Percentiles rank a stretch among this genome's conserved stretches.
Conservation (phyloP, 2,329 filamentous ascomycete species). For the Hawksworthiomyces lignivorus region DNA sequence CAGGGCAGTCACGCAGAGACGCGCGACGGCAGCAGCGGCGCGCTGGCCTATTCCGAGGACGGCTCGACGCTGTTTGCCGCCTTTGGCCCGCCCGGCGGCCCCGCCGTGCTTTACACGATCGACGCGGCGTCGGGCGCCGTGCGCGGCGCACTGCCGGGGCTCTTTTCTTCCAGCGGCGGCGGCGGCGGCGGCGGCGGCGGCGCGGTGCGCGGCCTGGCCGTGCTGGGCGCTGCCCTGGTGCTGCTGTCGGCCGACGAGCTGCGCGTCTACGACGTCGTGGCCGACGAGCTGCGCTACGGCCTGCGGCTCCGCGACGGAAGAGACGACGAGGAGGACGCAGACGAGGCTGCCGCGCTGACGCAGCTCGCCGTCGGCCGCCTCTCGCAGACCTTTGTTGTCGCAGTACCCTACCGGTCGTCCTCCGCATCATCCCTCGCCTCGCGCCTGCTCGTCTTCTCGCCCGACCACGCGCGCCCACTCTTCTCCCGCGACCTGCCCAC, state of each 20-base stretch:
- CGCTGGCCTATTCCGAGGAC: slow-evolving; percentile 73
- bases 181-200: too few species aligned
- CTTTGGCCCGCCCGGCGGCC: slow-evolving; percentile 44
- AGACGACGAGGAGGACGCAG: slow-evolving; percentile 19
- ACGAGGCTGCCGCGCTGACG: slow-evolving; percentile 33
- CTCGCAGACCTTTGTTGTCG: slow-evolving; percentile 59
- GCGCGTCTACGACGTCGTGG: slow-evolving; percentile 76
- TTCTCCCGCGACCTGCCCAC: slow-evolving; percentile 49
- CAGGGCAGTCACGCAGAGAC: background rate
- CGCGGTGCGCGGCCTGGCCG: slow-evolving; percentile 57
- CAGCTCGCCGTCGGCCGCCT: slow-evolving; percentile 65
- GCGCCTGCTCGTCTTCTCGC: slow-evolving; percentile 58
- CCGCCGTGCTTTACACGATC: slow-evolving; percentile 65
- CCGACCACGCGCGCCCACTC: slow-evolving; percentile 48
- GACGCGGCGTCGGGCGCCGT: slow-evolving; percentile 63
- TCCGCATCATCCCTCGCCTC: slow-evolving; percentile 29
- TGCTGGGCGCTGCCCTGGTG: slow-evolving; percentile 67
- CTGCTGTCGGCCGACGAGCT: slow-evolving; percentile 67
- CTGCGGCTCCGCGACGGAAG: slow-evolving; percentile 46
- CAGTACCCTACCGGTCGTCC: slow-evolving; percentile 32
- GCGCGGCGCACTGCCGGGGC: slow-evolving; percentile 56
- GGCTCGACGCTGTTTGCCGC: slow-evolving; percentile 73
- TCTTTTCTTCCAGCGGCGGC: too few species aligned
- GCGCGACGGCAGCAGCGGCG: slow-evolving; percentile 41
- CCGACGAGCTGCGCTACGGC: slow-evolving; percentile 64